Percentiles rank a stretch among this genome's conserved stretches.
phyloP scores from a whole-genome alignment of 805 yeast species.

The Yamadazyma takamatsuzukensis region DNA sequence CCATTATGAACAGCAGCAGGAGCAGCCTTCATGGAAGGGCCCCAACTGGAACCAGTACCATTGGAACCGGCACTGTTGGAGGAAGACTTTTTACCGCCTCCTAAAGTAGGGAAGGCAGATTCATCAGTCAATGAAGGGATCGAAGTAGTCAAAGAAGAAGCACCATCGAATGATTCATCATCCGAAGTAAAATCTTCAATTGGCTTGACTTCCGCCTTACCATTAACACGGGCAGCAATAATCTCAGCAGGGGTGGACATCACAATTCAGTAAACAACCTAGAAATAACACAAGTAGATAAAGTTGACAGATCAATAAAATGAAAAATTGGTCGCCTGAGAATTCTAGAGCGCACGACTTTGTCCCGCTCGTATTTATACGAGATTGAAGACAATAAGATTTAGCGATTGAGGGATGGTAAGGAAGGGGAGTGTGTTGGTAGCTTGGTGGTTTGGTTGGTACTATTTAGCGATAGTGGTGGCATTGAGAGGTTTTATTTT shows the following conservation, averaged over 20 bases:
- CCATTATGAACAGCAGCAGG: constrained; percentile 4
- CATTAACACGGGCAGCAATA: constrained; percentile 40
- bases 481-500: too few species aligned
- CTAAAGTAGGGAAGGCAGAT: constrained; percentile 64
- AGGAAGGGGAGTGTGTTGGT: too few species aligned
- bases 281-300: too few species aligned
- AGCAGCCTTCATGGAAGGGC: constrained; percentile 21
- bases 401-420: too few species aligned
- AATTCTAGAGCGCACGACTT: too few species aligned
- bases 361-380: too few species aligned
- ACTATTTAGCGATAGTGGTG: too few species aligned
- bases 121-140: constrained; percentile 48
- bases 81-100: constrained; percentile 33
- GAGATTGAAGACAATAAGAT: too few species aligned
- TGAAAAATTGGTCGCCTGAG: too few species aligned
- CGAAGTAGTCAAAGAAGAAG: constrained; percentile 14
- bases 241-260: constrained; percentile 49
- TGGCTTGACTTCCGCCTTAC: constrained; percentile 6
- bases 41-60: constrained; percentile 34
- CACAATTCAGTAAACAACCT: too few species aligned
- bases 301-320: too few species aligned
- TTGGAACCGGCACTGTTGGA: constrained; percentile 17
- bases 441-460: too few species aligned
- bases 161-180: constrained; percentile 11
- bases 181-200: constrained; percentile 12